Evolutionary conservation across 2,329 filamentous ascomycete species (phyloP).

Genomic region (Aaosphaeria arxii): DNA sequence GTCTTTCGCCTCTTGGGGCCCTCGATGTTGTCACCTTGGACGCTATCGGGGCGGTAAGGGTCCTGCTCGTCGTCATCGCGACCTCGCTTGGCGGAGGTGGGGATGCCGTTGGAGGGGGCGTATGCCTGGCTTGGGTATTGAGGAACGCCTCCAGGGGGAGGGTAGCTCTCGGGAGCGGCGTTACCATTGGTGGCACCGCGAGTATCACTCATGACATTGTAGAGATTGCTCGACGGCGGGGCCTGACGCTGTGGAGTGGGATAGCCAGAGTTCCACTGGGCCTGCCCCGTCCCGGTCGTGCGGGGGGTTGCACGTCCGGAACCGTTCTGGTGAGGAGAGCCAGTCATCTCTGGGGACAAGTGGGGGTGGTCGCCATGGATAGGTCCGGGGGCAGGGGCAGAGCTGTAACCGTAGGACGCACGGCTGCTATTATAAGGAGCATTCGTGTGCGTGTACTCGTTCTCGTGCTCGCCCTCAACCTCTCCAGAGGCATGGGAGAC

Average conservation of each 20-base stretch:
- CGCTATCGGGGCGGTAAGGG: constrained; percentile 61
- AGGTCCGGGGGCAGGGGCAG: constrained; percentile 62
- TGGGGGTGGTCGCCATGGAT: constrained; percentile 72
- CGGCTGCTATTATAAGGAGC: constrained; percentile 70
- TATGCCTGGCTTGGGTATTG: constrained; percentile 61
- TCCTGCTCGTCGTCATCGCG: constrained; percentile 65
- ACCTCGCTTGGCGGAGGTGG: constrained; percentile 56
- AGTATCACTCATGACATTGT: constrained; percentile 85
- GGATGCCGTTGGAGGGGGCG: constrained; percentile 59
- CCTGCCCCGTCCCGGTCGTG: constrained; percentile 67
- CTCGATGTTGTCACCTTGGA: constrained; percentile 57
- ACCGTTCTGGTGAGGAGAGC: constrained; percentile 76
- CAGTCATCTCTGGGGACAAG: constrained; percentile 77
- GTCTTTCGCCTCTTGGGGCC: constrained; percentile 78
- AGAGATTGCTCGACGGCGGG: constrained; percentile 74
- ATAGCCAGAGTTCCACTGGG: constrained; percentile 73
- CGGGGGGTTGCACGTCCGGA: constrained; percentile 85
- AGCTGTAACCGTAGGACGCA: constrained; percentile 71
- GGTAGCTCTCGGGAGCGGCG: constrained; percentile 67
- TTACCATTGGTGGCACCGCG: constrained; percentile 65
- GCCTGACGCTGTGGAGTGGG: constrained; percentile 71
- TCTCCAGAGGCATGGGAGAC: constrained; percentile 56
- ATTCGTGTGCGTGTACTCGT: constrained; percentile 82
- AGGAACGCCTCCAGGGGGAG: constrained; percentile 56
- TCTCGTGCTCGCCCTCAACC: constrained; percentile 70